These are phyloP conservation scores for Puccinia hordei DNA, from an alignment of 1,284 basidiomycete species.

Conservation along the genomic window DNA sequence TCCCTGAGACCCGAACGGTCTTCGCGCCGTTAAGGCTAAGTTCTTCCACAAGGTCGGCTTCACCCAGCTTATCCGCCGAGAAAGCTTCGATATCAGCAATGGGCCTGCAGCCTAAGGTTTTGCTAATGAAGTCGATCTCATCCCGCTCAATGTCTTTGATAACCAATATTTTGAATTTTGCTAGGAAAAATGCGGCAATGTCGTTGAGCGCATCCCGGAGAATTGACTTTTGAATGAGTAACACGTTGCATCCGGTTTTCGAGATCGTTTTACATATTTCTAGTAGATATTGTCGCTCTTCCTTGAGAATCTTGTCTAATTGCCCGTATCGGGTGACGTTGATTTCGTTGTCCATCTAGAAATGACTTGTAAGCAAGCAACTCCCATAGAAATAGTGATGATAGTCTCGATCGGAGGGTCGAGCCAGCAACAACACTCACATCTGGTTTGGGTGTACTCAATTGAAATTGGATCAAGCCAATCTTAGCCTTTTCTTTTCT, in stretches of 20 bases:
- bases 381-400: neutral
- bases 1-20: slow-evolving; percentile 90
- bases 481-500: slow-evolving; percentile 99
- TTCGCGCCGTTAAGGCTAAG: slow-evolving; percentile 80
- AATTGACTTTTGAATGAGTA: slow-evolving; percentile 98
- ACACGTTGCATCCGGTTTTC: slow-evolving; percentile 97
- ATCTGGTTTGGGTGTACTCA: slow-evolving; percentile 96
- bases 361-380: neutral
- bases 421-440: slow-evolving; percentile 63
- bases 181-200: slow-evolving; percentile 96
- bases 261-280: slow-evolving; percentile 99
- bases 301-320: slow-evolving; percentile 99
- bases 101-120: slow-evolving; percentile 92
- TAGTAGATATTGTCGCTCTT: slow-evolving; percentile 95
- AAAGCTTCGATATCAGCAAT: slow-evolving; percentile 97
- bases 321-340: slow-evolving; percentile 99
- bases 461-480: slow-evolving; percentile 96
- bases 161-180: slow-evolving; percentile 94
- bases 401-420: neutral
- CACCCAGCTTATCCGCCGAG: slow-evolving; percentile 97
- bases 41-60: slow-evolving; percentile 94
- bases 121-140: slow-evolving; percentile 95
- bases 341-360: slow-evolving; percentile 98
- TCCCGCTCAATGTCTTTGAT: slow-evolving; percentile 98
- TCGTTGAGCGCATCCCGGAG: slow-evolving; percentile 98